phyloP scores from a whole-genome alignment of 75 land plant genomes.

The Cryptomeria japonica region DNA sequence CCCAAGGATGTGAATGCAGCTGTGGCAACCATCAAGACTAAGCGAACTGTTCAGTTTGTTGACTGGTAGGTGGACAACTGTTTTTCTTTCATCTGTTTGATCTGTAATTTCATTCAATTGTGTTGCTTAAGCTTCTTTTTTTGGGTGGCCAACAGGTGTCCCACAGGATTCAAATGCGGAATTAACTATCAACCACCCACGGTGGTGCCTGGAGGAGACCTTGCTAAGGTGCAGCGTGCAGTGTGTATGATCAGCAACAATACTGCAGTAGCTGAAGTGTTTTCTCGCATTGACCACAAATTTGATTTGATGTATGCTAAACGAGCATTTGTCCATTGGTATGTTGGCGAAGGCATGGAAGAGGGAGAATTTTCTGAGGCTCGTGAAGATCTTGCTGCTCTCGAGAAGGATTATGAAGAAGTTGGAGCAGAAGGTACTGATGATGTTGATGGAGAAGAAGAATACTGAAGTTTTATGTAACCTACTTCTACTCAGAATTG shows the following conservation, averaged over 20 bases:
- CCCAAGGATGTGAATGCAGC: conserved; percentile 88
- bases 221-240: conserved; percentile 75
- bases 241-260: conserved; percentile 83
- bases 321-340: conserved; percentile 73
- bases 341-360: conserved; percentile 67
- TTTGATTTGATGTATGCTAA: conserved; percentile 68
- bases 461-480: conserved; percentile 18
- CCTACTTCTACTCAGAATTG: not conserved
- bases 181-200: conserved; percentile 79
- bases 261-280: conserved; percentile 78
- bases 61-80: conserved; percentile 50
- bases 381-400: conserved; percentile 53
- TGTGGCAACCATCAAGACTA: conserved; percentile 76
- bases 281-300: conserved; percentile 74
- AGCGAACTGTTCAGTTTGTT: conserved; percentile 77
- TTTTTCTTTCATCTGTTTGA: not conserved
- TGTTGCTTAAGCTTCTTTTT: not conserved
- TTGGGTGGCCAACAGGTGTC: conserved; percentile 33
- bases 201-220: conserved; percentile 77
- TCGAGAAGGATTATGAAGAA: conserved; percentile 57
- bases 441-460: conserved; percentile 42
- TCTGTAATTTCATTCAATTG: not conserved
- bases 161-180: conserved; percentile 74
- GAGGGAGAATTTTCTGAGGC: conserved; percentile 58
- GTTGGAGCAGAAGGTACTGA: conserved; percentile 59